Conservation (phyloP, 805 yeast species). For the Debaryomyces tyrocola region DNA sequence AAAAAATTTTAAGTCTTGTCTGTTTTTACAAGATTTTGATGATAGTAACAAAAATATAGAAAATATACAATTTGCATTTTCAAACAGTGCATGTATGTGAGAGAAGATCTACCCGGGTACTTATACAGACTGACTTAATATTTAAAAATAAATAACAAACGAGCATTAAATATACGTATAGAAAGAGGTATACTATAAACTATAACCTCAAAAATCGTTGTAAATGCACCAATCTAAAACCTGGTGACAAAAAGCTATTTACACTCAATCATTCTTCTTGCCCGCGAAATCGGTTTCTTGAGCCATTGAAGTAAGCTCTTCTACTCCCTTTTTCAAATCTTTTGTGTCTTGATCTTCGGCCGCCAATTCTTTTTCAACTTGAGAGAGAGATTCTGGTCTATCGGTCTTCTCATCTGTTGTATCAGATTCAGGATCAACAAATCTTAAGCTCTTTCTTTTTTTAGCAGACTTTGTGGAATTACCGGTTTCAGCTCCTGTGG, state of each 20-base stretch:
- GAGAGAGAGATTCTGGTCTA: not conserved
- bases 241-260: not conserved
- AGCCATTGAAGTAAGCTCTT: not conserved
- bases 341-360: not conserved
- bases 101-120: too few relatives aligned
- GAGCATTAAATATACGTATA: not conserved
- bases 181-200: not conserved
- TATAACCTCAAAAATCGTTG: not conserved
- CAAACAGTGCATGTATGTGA: too few relatives aligned
- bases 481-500: constrained; percentile 2
- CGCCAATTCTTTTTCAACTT: not conserved
- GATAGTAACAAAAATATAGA: too few relatives aligned
- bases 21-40: too few relatives aligned
- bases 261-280: constrained; percentile 1
- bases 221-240: not conserved
- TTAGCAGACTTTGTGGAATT: constrained; percentile 6
- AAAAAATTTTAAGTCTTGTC: too few relatives aligned
- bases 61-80: too few relatives aligned
- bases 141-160: too few relatives aligned
- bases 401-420: not conserved
- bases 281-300: not conserved
- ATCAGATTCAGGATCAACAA: constrained; percentile 31
- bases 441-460: constrained; percentile 45
- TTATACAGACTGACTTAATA: too few relatives aligned
- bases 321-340: not conserved